Conservation (phyloP, 1,284 basidiomycete genomes). For the Tetrapyrgos nigripes region DNA sequence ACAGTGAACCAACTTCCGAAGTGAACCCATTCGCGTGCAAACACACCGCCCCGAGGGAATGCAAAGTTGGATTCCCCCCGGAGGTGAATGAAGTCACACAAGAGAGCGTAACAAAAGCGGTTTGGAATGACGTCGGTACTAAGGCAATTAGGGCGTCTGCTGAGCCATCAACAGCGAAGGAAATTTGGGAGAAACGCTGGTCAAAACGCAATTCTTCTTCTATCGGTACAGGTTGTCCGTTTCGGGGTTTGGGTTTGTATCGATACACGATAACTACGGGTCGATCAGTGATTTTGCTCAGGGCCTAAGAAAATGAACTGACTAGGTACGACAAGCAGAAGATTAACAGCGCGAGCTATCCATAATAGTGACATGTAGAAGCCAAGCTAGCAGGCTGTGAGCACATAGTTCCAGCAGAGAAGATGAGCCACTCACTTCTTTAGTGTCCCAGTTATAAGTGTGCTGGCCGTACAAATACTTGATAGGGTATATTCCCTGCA, state of each 20-base stretch:
- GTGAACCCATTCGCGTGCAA: conserved; percentile 51
- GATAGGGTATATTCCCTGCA: conserved; percentile 53
- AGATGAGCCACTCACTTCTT: conserved; percentile 38
- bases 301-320: conserved; percentile 23
- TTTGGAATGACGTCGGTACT: conserved; percentile 41
- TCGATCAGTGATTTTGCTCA: not conserved
- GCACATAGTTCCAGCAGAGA: not conserved
- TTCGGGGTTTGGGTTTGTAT: conserved; percentile 47
- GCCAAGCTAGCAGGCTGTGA: conserved; percentile 40
- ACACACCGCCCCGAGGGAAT: conserved; percentile 55
- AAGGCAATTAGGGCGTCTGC: conserved; percentile 51
- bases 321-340: conserved; percentile 56
- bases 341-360: conserved; percentile 52
- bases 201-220: conserved; percentile 52
- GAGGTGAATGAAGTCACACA: conserved; percentile 52
- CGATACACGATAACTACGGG: conserved; percentile 48
- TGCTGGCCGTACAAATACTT: conserved; percentile 62
- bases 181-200: conserved; percentile 47
- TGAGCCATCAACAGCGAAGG: conserved; percentile 49
- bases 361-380: conserved; percentile 60
- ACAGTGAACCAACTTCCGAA: conserved; percentile 53
- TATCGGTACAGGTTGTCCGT: conserved; percentile 34
- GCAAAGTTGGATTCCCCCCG: conserved; percentile 55
- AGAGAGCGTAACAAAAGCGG: conserved; percentile 42
- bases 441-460: conserved; percentile 54